Evolutionary conservation across 208 protist genomes (phyloP).

Genomic region (Crithidia bombi): DNA sequence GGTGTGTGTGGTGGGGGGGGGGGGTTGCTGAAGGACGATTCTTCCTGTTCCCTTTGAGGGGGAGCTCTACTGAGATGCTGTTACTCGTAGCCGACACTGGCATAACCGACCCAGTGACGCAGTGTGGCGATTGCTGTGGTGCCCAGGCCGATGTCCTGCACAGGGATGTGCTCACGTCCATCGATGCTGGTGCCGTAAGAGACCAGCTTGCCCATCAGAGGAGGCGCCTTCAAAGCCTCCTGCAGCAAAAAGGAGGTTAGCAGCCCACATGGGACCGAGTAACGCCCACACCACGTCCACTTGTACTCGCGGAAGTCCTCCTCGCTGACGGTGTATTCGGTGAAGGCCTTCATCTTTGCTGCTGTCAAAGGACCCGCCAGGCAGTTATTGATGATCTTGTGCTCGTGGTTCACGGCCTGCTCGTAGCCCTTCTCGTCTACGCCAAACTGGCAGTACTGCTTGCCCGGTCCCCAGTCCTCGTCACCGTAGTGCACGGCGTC

Average conservation of each 20-base stretch:
- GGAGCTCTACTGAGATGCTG: not conserved
- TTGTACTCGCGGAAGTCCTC: constrained; percentile 38
- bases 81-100: constrained; percentile 34
- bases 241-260: constrained; percentile 20
- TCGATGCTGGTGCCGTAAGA: constrained; percentile 38
- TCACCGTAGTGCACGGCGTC: constrained; percentile 37
- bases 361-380: constrained; percentile 16
- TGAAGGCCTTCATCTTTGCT: constrained; percentile 18
- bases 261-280: constrained; percentile 35
- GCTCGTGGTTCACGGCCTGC: constrained; percentile 28
- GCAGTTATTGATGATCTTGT: constrained; percentile 29
- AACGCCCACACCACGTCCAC: constrained; percentile 37
- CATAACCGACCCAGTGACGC: constrained; percentile 33
- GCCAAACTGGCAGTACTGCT: constrained; percentile 24
- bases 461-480: constrained; percentile 30
- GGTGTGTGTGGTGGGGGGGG: too few species aligned
- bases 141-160: constrained; percentile 30
- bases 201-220: constrained; percentile 18
- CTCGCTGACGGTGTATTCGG: constrained; percentile 27
- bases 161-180: constrained; percentile 24
- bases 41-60: too few species aligned
- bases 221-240: constrained; percentile 18
- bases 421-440: constrained; percentile 29
- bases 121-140: constrained; percentile 36
- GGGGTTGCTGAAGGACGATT: too few species aligned